Conservation (phyloP, 1,284 basidiomycete species). For the Hortiboletus rubellus region DNA sequence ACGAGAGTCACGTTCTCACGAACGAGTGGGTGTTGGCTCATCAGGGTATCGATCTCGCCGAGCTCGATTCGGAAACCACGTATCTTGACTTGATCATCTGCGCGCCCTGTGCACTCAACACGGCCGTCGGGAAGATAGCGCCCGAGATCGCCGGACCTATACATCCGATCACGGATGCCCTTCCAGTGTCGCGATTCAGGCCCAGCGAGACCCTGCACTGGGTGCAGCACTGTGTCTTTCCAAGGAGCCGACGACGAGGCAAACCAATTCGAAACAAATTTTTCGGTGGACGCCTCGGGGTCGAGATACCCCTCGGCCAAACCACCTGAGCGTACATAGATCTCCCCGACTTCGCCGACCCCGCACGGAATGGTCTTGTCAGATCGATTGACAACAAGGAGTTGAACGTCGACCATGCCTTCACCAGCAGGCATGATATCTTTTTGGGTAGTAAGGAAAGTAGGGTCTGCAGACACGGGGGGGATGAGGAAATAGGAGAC, state of each 20-base stretch:
- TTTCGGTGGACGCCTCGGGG: slow-evolving; percentile 80
- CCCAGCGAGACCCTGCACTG: slow-evolving; percentile 54
- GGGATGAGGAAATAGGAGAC: slow-evolving; percentile 98
- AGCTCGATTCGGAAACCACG: slow-evolving; percentile 99
- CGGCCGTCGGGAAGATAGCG: slow-evolving; percentile 92
- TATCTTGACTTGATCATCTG: slow-evolving; percentile 99
- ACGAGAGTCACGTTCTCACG: slow-evolving; percentile 98
- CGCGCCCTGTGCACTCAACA: slow-evolving; percentile 96
- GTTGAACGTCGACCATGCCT: slow-evolving; percentile 98
- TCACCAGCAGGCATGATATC: slow-evolving; percentile 98
- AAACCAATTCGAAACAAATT: slow-evolving; percentile 96
- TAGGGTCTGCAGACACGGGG: slow-evolving; percentile 78
- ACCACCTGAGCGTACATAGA: slow-evolving; percentile 96
- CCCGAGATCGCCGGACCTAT: slow-evolving; percentile 95
- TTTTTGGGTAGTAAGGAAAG: slow-evolving; percentile 93
- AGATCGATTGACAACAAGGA: slow-evolving; percentile 94
- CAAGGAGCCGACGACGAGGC: slow-evolving; percentile 50
- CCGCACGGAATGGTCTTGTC: slow-evolving; percentile 89
- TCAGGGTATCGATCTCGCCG: slow-evolving; percentile 97
- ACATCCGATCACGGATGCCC: slow-evolving; percentile 98
- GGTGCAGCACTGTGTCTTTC: slow-evolving; percentile 72
- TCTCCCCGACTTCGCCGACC: slow-evolving; percentile 97
- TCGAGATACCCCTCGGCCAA: slow-evolving; percentile 96
- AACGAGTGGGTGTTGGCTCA: slow-evolving; percentile 91
- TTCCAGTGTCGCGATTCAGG: slow-evolving; percentile 87